phyloP scores from a whole-genome alignment of 805 yeast genomes.

The Ascoidea tarda region DNA sequence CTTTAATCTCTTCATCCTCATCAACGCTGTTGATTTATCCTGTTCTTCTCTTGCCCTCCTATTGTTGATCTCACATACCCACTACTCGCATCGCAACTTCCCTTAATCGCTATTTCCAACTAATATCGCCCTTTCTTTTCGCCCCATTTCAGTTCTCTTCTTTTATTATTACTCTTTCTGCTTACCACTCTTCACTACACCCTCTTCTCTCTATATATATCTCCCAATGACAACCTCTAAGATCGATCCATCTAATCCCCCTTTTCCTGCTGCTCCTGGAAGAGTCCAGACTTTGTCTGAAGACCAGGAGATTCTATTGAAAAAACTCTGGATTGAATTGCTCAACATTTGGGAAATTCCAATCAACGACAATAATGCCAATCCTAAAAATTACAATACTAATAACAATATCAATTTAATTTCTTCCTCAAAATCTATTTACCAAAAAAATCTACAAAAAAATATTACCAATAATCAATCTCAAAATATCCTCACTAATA shows the following conservation, averaged over 20 bases:
- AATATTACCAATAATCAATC: neutral
- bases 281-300: conserved; percentile 29
- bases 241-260: neutral
- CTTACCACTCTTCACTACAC: no score
- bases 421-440: neutral
- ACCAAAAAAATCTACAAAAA: neutral
- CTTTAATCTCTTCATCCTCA: no score
- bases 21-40: no score
- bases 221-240: no score
- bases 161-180: no score
- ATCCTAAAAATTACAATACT: neutral
- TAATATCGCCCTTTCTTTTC: no score
- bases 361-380: conserved; percentile 14
- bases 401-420: neutral
- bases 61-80: no score
- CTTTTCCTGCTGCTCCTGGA: conserved; percentile 19
- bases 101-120: no score
- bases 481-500: neutral
- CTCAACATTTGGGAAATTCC: conserved; percentile 44
- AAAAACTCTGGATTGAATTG: conserved; percentile 58
- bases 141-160: no score
- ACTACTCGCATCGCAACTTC: no score
- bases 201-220: no score
- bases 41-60: no score
- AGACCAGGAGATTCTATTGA: conserved; percentile 49